Base-by-base conservation (phyloP, 495 filamentous ascomycete species). In the Aspergillus kassunensis region DNA sequence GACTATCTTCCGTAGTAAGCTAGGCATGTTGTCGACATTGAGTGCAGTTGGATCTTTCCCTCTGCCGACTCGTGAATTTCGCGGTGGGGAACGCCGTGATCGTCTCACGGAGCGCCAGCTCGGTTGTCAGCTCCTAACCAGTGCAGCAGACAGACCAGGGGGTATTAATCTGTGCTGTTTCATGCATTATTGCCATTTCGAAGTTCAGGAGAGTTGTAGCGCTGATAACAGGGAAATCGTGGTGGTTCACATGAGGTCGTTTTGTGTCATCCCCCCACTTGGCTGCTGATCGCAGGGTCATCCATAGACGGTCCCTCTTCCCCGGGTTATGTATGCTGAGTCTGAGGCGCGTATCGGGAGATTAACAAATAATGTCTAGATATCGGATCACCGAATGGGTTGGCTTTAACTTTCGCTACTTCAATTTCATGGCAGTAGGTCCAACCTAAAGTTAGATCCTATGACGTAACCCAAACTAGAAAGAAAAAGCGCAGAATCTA, bases 1-100 rank as follows among this genome's bases (percentile, higher is more conserved):
- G 44, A 90, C 60, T 40, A 96, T 66, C 64, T 91, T 96, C 54
- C 89, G 84, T 57, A 85, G 80, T 48, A 95, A 68, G 59, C 80
- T 76, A 54, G 89, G 83, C 87, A 93, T 93, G 34, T 58, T 59
- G 58, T 36, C 29, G 37, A 41, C 40, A 53, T 60, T 31, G n/a
- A n/a, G n/a, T n/a, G 40, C 40, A 37, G 8, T 15, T 25, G 16
- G 39, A 7, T n/a, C 8, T 36, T 39, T 31, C 15, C 33, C 11
- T 39, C 23, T 37, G 21, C 45, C 39, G n/a, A 11, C 20, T 52
- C 20, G 31, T 45, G 13, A 44, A 47, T 51, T 60, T 46, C 31
- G 34, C 45, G 44, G 44, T 31, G 56, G 50, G 42, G 23, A 53
- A 46, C 25, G 3, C 21, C 8, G 25, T 33, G 9, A 23, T 18